Evolutionary conservation across 495 filamentous ascomycete genomes (phyloP).

Genomic region (Neurospora sp.): DNA sequence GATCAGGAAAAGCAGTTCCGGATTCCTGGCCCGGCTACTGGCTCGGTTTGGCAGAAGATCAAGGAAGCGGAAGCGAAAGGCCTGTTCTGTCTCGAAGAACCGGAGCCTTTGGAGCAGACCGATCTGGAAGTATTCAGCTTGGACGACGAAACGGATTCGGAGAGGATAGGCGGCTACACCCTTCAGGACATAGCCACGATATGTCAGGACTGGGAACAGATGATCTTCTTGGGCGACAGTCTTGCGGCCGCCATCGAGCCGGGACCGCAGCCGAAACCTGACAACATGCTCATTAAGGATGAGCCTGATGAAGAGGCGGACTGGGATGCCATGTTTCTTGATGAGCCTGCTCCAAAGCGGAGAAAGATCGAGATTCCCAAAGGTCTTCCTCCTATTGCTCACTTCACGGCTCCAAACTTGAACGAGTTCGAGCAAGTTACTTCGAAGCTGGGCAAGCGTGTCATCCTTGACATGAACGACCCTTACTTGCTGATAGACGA

Average conservation of each 20-base stretch:
- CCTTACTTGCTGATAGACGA: conserved; percentile 64
- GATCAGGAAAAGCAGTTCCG: conserved; percentile 77
- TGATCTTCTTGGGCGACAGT: conserved; percentile 31
- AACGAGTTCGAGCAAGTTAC: conserved; percentile 51
- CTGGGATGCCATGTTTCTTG: conserved; percentile 41
- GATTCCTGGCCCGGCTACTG: conserved; percentile 43
- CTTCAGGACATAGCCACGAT: conserved; percentile 67
- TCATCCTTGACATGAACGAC: conserved; percentile 84
- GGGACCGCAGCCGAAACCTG: conserved; percentile 11
- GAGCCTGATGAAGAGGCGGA: conserved; percentile 43
- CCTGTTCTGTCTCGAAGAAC: conserved; percentile 47
- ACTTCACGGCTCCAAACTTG: conserved; percentile 33
- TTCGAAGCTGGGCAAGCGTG: conserved; percentile 57
- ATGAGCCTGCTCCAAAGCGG: conserved; percentile 29
- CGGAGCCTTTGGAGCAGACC: conserved; percentile 37
- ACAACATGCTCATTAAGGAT: conserved; percentile 19
- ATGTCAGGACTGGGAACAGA: conserved; percentile 73
- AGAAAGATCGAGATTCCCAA: conserved; percentile 23
- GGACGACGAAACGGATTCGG: conserved; percentile 48
- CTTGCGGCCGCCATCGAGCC: conserved; percentile 8
- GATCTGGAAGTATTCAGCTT: conserved; percentile 45
- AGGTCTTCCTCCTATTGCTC: conserved; percentile 33
- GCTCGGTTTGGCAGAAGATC: conserved; percentile 37
- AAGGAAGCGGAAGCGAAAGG: conserved; percentile 47
- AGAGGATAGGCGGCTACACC: conserved; percentile 56